Evolutionary conservation across 306 rosid species (phyloP).

Genomic region (Rosa rugosa): DNA sequence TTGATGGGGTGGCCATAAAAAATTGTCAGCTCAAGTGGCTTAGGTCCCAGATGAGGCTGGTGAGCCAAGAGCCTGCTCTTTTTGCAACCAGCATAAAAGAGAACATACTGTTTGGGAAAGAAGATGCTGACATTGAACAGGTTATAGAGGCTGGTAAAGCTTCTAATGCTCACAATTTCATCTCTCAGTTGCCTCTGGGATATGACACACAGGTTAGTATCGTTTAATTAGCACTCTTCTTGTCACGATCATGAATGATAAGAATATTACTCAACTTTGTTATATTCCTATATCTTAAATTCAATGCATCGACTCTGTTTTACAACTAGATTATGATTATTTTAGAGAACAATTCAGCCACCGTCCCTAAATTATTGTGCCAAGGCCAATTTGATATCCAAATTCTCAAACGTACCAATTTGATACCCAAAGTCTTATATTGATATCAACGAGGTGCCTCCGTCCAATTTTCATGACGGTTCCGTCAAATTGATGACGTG

Average conservation of each 20-base stretch:
- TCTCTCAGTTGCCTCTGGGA: slow-evolving; percentile 60
- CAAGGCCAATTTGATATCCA: no score
- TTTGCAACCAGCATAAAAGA: slow-evolving; percentile 79
- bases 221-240: background rate
- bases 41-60: slow-evolving; percentile 84
- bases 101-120: slow-evolving; percentile 82
- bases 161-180: slow-evolving; percentile 82
- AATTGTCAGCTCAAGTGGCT: slow-evolving; percentile 75
- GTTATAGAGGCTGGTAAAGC: slow-evolving; percentile 65
- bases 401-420: no score
- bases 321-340: background rate
- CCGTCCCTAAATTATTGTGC: no score
- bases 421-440: no score
- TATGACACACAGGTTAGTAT: slow-evolving; percentile 78
- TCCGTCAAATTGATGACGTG: no score
- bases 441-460: no score
- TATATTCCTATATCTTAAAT: no score
- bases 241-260: background rate
- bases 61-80: slow-evolving; percentile 89
- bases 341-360: no score
- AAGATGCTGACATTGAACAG: slow-evolving; percentile 59
- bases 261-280: no score
- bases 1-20: slow-evolving; percentile 64
- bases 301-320: no score
- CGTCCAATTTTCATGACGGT: no score